Conservation (phyloP, 2,329 filamentous ascomycete species). For the Leptographium wingfieldii region DNA sequence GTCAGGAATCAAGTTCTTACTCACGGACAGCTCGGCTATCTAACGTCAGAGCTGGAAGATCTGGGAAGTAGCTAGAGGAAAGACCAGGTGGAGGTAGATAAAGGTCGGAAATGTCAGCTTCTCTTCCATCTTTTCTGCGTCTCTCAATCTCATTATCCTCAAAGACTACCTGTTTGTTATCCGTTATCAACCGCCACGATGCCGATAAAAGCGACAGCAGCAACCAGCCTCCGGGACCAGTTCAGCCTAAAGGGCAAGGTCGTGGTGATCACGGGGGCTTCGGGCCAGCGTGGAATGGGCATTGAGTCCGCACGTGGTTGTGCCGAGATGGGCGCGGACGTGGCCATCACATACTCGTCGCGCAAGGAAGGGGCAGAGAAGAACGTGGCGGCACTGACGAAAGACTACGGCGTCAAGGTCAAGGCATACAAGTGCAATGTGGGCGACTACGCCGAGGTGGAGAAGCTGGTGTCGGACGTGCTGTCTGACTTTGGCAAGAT, state of each 20-base stretch:
- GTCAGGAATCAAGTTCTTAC: neutral
- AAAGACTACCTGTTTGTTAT: neutral
- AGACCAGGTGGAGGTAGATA: neutral
- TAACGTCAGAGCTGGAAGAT: neutral
- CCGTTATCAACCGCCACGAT: conserved; percentile 20
- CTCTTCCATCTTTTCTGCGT: neutral
- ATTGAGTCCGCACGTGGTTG: conserved; percentile 56
- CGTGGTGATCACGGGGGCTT: conserved; percentile 57
- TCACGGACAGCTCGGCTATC: neutral
- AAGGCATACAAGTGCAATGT: conserved; percentile 52
- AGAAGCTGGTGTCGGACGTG: conserved; percentile 36
- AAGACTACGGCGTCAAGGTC: conserved; percentile 55
- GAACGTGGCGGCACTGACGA: conserved; percentile 50
- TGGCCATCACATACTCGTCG: conserved; percentile 61
- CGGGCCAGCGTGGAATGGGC: conserved; percentile 57
- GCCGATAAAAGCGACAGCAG: conserved; percentile 44
- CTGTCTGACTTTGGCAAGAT: conserved; percentile 59
- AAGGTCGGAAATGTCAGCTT: too few relatives aligned
- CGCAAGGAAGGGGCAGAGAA: conserved; percentile 55
- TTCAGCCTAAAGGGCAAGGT: conserved; percentile 64
- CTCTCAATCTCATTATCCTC: neutral
- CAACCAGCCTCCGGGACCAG: conserved; percentile 48
- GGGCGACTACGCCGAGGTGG: conserved; percentile 37
- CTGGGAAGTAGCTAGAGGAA: neutral
- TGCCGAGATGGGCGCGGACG: conserved; percentile 57